phyloP scores from a whole-genome alignment of 1,139 yeast species.

The Blastobotrys malaysiensis region DNA sequence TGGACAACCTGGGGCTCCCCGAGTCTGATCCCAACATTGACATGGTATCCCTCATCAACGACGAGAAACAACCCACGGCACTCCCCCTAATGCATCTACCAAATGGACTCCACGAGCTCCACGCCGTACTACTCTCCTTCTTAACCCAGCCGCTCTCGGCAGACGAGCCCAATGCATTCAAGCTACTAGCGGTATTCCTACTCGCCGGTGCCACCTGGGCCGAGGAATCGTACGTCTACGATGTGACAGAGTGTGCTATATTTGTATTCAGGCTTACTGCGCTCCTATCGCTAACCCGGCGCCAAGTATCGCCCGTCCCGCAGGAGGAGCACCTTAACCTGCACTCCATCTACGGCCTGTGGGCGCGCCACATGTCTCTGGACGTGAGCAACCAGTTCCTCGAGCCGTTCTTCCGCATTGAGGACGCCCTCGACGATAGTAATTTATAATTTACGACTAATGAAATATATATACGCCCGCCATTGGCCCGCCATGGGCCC shows the following conservation, averaged over 20 bases:
- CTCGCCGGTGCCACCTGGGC: not conserved
- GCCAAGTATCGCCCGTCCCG: not conserved
- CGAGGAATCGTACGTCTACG: not conserved
- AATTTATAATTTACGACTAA: not conserved
- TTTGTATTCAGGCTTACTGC: not conserved
- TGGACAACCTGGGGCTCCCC: not conserved
- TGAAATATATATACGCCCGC: not conserved
- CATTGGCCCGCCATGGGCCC: no score
- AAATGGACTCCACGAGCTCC: not conserved
- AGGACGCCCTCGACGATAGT: not conserved
- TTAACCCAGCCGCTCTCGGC: not conserved
- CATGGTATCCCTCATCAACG: not conserved
- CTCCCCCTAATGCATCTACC: not conserved
- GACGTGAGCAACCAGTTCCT: not conserved
- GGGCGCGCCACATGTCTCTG: not conserved
- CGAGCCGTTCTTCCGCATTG: not conserved
- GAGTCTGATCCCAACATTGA: not conserved
- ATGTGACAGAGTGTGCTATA: not conserved
- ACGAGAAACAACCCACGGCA: not conserved
- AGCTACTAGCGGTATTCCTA: not conserved
- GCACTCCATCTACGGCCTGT: not conserved
- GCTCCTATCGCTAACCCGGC: not conserved
- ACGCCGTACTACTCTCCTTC: not conserved
- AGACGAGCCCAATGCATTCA: not conserved
- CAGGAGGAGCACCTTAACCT: not conserved